Base-by-base conservation (phyloP, 2,329 filamentous ascomycete species). In the Akanthomyces muscarius region DNA sequence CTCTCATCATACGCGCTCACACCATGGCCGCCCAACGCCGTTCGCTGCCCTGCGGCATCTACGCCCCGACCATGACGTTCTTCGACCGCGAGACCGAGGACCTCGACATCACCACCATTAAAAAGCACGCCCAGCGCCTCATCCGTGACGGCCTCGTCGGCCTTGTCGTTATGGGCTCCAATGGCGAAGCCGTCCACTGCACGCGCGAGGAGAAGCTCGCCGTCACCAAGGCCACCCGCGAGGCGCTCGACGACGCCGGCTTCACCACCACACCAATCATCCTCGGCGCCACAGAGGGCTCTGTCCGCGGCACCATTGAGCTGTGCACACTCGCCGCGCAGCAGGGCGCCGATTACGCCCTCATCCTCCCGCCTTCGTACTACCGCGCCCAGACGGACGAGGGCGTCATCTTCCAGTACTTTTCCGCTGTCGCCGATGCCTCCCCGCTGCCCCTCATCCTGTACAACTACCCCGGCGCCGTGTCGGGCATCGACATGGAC, bases 401-500 rank as follows among this genome's bases (percentile, higher is more conserved):
- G 69, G 83, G 86, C 57, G 83, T 89, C 65, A 81, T 96, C 64
- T 83, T 87, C 71, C 84, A 89, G 69, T 93, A 89, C 79, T 93
- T 89, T 78, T 84, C 80, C 62, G 82, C 83, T 62, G 90, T 96
- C 5, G 92, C 92, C 54, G 89, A 94, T 74, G 81, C 75, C 45
- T 90, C 87, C 57, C 88, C 90, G 5, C 78, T 95, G 10, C 90
- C 91, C n/a, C 75, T 96, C 61, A 84, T 96, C 67, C 80, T 96
- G 54, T 96, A 96, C 84, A 96, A 96, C 81, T 96, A 95, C 79
- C 92, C 92, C 0, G 91, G 91, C 58, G 92, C 91, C 56, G 92
- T 95, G 6, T 84, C 90, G 6, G 92, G 92, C 57, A 89, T 96
- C 71, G 92, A 96, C 75, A 89, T 96, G 85, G 91, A 95, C 81